phyloP scores from a whole-genome alignment of 208 protist genomes.

The Trypanosoma lewisi region DNA sequence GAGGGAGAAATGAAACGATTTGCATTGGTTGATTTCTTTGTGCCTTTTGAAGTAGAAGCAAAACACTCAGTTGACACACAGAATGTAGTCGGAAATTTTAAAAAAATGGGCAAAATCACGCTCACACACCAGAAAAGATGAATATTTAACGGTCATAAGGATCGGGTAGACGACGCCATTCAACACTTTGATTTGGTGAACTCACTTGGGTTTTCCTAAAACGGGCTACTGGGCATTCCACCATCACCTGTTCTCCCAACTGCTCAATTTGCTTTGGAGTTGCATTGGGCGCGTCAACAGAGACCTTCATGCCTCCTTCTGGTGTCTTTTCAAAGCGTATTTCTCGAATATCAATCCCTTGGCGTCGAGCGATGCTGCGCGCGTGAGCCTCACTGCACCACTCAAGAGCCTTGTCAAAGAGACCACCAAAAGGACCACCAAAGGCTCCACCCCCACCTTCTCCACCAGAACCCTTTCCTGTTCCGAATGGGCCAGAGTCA shows the following conservation, averaged over 20 bases:
- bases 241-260: conserved; percentile 77
- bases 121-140: not conserved
- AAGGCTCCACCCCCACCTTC: conserved; percentile 5
- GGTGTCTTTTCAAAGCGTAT: conserved; percentile 76
- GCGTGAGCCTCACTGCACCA: conserved; percentile 86
- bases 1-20: not conserved
- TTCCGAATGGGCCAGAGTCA: not conserved
- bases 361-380: conserved; percentile 62
- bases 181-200: conserved; percentile 63
- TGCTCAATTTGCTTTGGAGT: conserved; percentile 84
- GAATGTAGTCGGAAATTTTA: not conserved
- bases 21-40: not conserved
- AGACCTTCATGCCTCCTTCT: conserved; percentile 70
- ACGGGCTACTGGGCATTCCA: conserved; percentile 86
- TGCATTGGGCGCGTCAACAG: conserved; percentile 79
- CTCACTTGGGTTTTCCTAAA: conserved; percentile 77
- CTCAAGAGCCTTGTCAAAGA: conserved; percentile 82
- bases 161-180: conserved; percentile 77
- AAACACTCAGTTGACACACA: not conserved
- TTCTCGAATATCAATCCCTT: conserved; percentile 74
- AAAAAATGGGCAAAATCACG: not conserved
- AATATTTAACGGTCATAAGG: conserved; percentile 50
- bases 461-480: not conserved
- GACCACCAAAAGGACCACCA: conserved; percentile 56
- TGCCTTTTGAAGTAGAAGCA: not conserved